phyloP scores from a whole-genome alignment of 225 moss, liverwort and hornwort species.

The Takakia lepidozioides region DNA sequence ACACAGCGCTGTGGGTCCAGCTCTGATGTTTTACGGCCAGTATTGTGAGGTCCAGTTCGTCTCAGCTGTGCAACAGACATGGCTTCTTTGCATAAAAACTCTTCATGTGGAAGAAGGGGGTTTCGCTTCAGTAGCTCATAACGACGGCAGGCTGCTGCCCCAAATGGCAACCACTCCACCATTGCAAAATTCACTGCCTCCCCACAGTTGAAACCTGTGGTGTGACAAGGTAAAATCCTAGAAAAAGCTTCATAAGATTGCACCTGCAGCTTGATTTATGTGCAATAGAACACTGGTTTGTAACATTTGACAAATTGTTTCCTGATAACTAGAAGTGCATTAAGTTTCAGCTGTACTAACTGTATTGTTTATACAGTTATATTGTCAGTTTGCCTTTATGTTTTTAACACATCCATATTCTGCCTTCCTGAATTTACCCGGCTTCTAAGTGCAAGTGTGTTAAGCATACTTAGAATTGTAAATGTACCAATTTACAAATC shows the following conservation, averaged over 20 bases:
- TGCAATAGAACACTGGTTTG: too few species aligned
- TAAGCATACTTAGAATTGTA: too few species aligned
- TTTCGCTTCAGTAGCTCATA: conserved; percentile 25
- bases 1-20: conserved; percentile 19
- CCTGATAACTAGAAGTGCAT: too few species aligned
- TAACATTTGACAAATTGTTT: too few species aligned
- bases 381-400: not conserved
- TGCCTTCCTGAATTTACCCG: not conserved
- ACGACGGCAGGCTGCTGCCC: conserved; percentile 30
- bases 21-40: conserved; percentile 5
- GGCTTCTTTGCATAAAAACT: conserved; percentile 38
- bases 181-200: conserved; percentile 49
- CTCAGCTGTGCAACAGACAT: conserved; percentile 14
- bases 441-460: too few species aligned
- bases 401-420: not conserved
- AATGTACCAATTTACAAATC: too few species aligned
- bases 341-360: too few species aligned
- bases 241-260: too few species aligned
- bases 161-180: conserved; percentile 40
- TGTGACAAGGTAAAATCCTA: not conserved
- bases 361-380: not conserved
- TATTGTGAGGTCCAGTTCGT: not conserved
- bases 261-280: too few species aligned
- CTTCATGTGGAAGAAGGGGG: conserved; percentile 33
- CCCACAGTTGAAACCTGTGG: conserved; percentile 32